phyloP scores from a whole-genome alignment of 805 yeast species.

The Cyberlindnera galapagoensis region DNA sequence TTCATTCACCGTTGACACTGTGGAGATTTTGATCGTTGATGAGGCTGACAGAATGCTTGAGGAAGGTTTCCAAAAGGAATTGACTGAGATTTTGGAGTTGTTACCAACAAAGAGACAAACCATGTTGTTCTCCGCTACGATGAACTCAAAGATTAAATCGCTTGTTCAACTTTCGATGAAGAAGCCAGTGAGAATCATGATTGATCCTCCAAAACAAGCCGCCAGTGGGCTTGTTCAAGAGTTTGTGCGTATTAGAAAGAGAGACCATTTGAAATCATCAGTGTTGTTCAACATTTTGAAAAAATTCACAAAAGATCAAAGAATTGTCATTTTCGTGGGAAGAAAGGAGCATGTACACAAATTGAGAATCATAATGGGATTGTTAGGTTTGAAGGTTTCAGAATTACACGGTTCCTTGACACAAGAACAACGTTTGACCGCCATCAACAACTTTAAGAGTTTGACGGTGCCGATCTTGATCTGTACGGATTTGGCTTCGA shows the following conservation, averaged over 20 bases:
- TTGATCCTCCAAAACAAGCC: constrained; percentile 93
- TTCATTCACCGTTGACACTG: constrained; percentile 81
- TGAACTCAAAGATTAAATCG: constrained; percentile 89
- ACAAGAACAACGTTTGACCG: constrained; percentile 88
- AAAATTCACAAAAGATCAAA: constrained; percentile 52
- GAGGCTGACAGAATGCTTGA: constrained; percentile 99
- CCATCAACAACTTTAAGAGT: constrained; percentile 76
- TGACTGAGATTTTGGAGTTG: constrained; percentile 80
- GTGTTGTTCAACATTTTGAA: constrained; percentile 66
- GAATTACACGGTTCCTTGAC: constrained; percentile 80
- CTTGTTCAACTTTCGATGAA: constrained; percentile 82
- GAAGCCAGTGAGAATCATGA: constrained; percentile 91
- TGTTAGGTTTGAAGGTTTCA: constrained; percentile 68
- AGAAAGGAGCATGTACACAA: constrained; percentile 89
- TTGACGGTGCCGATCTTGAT: constrained; percentile 79
- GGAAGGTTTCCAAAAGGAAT: constrained; percentile 95
- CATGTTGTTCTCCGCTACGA: constrained; percentile 91
- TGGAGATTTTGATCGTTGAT: constrained; percentile 89
- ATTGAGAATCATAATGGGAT: constrained; percentile 68
- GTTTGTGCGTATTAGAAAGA: constrained; percentile 88
- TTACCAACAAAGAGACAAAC: constrained; percentile 93
- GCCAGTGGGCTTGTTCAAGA: constrained; percentile 89
- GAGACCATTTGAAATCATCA: constrained; percentile 80
- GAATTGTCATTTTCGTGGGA: constrained; percentile 87
- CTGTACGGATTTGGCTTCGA: constrained; percentile 97